phyloP scores from a whole-genome alignment of 768 basidiomycete species.

The Cubamyces sp. region DNA sequence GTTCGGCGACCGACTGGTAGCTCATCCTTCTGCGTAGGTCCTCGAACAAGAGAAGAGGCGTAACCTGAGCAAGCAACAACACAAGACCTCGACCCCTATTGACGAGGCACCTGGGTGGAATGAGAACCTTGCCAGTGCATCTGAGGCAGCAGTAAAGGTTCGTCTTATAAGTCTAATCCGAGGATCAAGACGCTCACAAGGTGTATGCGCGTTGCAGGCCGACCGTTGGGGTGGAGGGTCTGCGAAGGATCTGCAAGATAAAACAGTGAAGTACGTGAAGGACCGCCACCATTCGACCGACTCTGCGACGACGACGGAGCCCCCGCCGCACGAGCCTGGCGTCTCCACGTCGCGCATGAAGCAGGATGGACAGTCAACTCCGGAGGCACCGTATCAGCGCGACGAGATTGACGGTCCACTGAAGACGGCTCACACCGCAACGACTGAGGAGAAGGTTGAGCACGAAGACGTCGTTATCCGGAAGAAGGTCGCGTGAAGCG shows the following conservation, averaged over 20 bases:
- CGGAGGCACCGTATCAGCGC: slow-evolving; percentile 28
- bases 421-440: slow-evolving; percentile 7
- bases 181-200: background rate
- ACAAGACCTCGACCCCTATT: slow-evolving; percentile 39
- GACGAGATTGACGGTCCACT: slow-evolving; percentile 35
- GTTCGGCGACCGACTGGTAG: background rate
- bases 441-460: slow-evolving; percentile 15
- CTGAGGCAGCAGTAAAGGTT: slow-evolving; percentile 42
- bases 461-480: slow-evolving; percentile 6
- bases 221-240: slow-evolving; percentile 28
- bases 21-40: slow-evolving; percentile 21
- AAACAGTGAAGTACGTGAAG: slow-evolving; percentile 34
- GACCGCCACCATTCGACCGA: slow-evolving; percentile 29
- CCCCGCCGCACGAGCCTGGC: slow-evolving; percentile 21
- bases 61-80: slow-evolving; percentile 38
- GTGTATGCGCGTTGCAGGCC: slow-evolving; percentile 24
- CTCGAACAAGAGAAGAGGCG: slow-evolving; percentile 41
- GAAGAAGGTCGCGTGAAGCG: background rate
- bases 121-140: slow-evolving; percentile 39
- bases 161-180: background rate
- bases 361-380: slow-evolving; percentile 10
- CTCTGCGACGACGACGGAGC: slow-evolving; percentile 8
- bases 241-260: slow-evolving; percentile 26
- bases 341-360: slow-evolving; percentile 20
- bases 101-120: slow-evolving; percentile 43